Evolutionary conservation across 495 filamentous ascomycete species (phyloP).

Genomic region (Hypomontagnella monticulosa): DNA sequence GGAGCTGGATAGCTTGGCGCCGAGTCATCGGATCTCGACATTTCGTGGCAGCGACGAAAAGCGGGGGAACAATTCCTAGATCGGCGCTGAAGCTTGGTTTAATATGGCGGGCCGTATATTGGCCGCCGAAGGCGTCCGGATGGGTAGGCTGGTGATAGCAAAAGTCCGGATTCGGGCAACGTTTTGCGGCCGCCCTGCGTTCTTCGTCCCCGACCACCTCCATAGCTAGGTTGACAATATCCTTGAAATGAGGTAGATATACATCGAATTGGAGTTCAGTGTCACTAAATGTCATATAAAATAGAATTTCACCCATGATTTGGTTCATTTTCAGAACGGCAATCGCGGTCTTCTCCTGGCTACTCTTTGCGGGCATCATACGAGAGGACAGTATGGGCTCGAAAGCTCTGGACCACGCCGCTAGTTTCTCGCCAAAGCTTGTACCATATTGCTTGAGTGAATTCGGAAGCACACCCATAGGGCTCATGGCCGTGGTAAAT

Average conservation of each 20-base stretch:
- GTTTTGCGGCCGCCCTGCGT: constrained; percentile 53
- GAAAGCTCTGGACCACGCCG: constrained; percentile 62
- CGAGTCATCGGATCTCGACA: constrained; percentile 66
- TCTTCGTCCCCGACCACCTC: constrained; percentile 62
- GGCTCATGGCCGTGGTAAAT: constrained; percentile 48
- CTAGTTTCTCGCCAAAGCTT: constrained; percentile 55
- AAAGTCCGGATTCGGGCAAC: constrained; percentile 54
- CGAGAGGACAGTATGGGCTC: constrained; percentile 59
- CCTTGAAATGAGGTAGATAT: constrained; percentile 51
- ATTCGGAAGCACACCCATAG: constrained; percentile 60
- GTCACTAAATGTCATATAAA: constrained; percentile 63
- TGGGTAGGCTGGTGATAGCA: constrained; percentile 54
- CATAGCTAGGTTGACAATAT: constrained; percentile 55
- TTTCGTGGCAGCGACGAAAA: constrained; percentile 66
- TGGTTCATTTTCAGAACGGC: constrained; percentile 65
- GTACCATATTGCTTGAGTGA: constrained; percentile 56
- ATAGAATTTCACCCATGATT: constrained; percentile 61
- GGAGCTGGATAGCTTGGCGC: constrained; percentile 63
- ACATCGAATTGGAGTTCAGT: constrained; percentile 59
- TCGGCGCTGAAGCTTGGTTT: constrained; percentile 65
- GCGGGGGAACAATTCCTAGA: constrained; percentile 62
- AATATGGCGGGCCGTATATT: constrained; percentile 57
- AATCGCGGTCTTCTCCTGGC: constrained; percentile 63
- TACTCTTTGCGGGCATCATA: constrained; percentile 57
- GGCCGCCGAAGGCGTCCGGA: constrained; percentile 53